Evolutionary conservation across 495 filamentous ascomycete species (phyloP).

Genomic region (Sabuloglossum arenarium): DNA sequence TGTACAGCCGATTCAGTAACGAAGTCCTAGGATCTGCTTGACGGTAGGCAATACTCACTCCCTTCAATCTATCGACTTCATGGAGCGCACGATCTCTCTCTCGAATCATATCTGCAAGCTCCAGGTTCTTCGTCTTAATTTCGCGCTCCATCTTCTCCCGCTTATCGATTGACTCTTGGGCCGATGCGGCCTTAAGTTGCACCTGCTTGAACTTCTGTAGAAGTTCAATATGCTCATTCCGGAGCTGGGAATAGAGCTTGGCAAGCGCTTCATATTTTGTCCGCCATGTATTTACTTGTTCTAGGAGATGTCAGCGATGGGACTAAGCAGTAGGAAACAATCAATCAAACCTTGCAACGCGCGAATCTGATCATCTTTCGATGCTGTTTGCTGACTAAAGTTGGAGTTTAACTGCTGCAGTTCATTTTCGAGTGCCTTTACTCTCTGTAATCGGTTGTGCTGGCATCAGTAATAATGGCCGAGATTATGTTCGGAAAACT

Average conservation of each 20-base stretch:
- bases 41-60: conserved; percentile 13
- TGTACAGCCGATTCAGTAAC: not conserved
- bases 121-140: conserved; percentile 96
- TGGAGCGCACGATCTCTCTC: conserved; percentile 90
- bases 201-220: conserved; percentile 88
- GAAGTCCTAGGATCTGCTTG: not conserved
- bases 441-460: conserved; percentile 27
- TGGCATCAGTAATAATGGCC: not conserved
- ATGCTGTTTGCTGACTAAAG: conserved; percentile 62
- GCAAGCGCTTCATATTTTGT: conserved; percentile 92
- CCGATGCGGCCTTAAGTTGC: conserved; percentile 87
- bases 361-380: conserved; percentile 86
- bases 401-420: conserved; percentile 62
- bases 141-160: conserved; percentile 91
- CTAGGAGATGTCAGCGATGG: conserved; percentile 15
- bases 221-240: conserved; percentile 85
- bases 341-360: conserved; percentile 36
- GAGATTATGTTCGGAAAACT: not conserved
- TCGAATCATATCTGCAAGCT: conserved; percentile 95
- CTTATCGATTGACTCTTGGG: conserved; percentile 87
- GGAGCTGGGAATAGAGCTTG: conserved; percentile 89
- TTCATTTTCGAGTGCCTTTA: conserved; percentile 83
- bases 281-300: conserved; percentile 91
- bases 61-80: conserved; percentile 67
- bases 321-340: not conserved